Percentiles rank a stretch among this genome's conserved stretches.
These are phyloP conservation scores for Vigna trinervia DNA, from an alignment of 306 rosid species.

Conservation along the genomic window DNA sequence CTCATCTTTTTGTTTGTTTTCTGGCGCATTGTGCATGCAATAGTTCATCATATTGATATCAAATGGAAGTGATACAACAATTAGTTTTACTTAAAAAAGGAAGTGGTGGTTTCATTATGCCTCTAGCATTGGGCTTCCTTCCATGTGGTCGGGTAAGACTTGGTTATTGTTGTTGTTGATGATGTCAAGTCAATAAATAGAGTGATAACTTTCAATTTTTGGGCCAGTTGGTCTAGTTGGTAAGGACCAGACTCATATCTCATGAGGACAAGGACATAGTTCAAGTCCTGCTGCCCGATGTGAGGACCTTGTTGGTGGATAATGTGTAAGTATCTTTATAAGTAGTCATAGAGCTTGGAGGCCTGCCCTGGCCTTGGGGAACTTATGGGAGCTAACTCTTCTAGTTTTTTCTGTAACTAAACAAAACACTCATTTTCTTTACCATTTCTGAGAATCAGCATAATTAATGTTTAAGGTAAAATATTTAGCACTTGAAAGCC, in stretches of 20 bases:
- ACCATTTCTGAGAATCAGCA: not conserved
- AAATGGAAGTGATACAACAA: not conserved
- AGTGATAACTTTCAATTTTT: not conserved
- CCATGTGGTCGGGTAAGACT: slow-evolving; percentile 12
- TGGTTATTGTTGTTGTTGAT: not conserved
- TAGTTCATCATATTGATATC: slow-evolving; percentile 5
- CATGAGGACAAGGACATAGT: not conserved
- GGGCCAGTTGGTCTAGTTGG: not conserved
- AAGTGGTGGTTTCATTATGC: not conserved
- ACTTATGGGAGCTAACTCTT: not conserved
- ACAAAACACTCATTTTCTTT: not conserved
- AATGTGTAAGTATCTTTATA: not conserved
- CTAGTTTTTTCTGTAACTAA: not conserved
- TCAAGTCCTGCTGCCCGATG: not conserved
- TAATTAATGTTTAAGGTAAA: slow-evolving; percentile 28
- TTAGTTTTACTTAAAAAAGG: not conserved
- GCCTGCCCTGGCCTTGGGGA: not conserved
- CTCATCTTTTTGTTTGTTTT: slow-evolving; percentile 10
- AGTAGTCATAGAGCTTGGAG: not conserved
- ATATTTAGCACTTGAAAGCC: not conserved
- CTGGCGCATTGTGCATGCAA: not conserved
- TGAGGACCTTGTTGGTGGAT: not conserved
- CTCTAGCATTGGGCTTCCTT: not conserved
- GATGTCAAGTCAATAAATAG: not conserved
- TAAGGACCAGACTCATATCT: not conserved